A percentile compares a stretch with the other conserved stretches of the same genome.
Conservation (phyloP, 73 alveolate species). For the Paramecium tetraurelia region DNA sequence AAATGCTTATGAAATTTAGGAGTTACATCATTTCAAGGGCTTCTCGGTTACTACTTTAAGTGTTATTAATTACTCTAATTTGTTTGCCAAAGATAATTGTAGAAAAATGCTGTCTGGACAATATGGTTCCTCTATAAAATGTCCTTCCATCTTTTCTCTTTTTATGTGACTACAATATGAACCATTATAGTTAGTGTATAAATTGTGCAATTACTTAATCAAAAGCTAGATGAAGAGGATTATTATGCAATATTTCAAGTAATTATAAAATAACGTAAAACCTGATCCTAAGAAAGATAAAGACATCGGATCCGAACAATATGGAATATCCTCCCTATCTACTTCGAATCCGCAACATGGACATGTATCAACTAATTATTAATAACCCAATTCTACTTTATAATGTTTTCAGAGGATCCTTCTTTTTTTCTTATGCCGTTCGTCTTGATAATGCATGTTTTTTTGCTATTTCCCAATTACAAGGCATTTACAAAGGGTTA, state of each 20-base stretch:
- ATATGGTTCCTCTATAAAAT: neutral
- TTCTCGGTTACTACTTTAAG: slow-evolving; percentile 33
- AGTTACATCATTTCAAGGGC: neutral
- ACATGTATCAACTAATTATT: neutral
- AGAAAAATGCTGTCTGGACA: neutral
- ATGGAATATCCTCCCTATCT: slow-evolving; percentile 13
- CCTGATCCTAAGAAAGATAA: slow-evolving; percentile 45
- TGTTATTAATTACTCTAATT: neutral
- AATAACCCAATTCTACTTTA: neutral
- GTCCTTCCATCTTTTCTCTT: slow-evolving; percentile 14
- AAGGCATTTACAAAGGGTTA: slow-evolving; percentile 48
- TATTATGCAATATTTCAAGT: neutral
- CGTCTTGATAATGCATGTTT: slow-evolving; percentile 54
- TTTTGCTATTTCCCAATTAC: slow-evolving; percentile 55
- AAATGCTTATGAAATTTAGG: slow-evolving; percentile 3
- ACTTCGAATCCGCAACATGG: slow-evolving; percentile 51
- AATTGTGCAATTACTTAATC: neutral
- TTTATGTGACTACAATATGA: neutral
- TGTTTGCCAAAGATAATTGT: neutral
- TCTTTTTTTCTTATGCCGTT: slow-evolving; percentile 48
- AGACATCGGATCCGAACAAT: slow-evolving; percentile 49
- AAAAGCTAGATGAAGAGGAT: neutral
- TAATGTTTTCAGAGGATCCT: slow-evolving; percentile 44
- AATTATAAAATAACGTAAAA: slow-evolving; percentile 22
- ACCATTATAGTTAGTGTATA: slow-evolving; percentile 18